Percentiles rank a stretch among this genome's conserved stretches.
phyloP scores from a whole-genome alignment of 1,139 yeast species.

The Arxiozyma bovina region DNA sequence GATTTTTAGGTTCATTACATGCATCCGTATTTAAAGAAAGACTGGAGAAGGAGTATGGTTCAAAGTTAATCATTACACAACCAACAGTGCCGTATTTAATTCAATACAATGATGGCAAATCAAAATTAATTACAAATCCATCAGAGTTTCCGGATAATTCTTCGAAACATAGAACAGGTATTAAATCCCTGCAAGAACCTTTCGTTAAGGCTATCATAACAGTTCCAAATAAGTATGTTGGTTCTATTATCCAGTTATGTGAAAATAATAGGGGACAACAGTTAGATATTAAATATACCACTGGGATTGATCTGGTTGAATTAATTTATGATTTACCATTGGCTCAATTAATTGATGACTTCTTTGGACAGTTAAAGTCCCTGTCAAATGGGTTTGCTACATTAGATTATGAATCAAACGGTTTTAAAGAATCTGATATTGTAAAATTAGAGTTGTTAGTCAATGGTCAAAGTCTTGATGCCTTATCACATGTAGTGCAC shows the following conservation, averaged over 20 bases:
- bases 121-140: slow-evolving; percentile 70
- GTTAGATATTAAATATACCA: slow-evolving; percentile 64
- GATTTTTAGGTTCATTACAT: slow-evolving; percentile 88
- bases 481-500: slow-evolving; percentile 85
- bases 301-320: slow-evolving; percentile 67
- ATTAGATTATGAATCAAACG: slow-evolving; percentile 88
- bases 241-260: slow-evolving; percentile 77
- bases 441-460: slow-evolving; percentile 84
- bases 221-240: slow-evolving; percentile 81
- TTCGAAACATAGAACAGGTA: slow-evolving; percentile 6
- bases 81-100: slow-evolving; percentile 93
- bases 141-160: slow-evolving; percentile 64
- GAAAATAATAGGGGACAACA: slow-evolving; percentile 80
- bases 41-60: slow-evolving; percentile 87
- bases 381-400: slow-evolving; percentile 89
- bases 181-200: slow-evolving; percentile 57
- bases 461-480: slow-evolving; percentile 86
- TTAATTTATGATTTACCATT: slow-evolving; percentile 75
- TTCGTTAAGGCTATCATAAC: slow-evolving; percentile 87
- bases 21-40: slow-evolving; percentile 92
- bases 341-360: slow-evolving; percentile 86
- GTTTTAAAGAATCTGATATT: slow-evolving; percentile 69
- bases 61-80: slow-evolving; percentile 82
- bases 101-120: slow-evolving; percentile 54
- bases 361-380: slow-evolving; percentile 87